phyloP scores from a whole-genome alignment of 805 yeast species.

The Blastobotrys muscicola region DNA sequence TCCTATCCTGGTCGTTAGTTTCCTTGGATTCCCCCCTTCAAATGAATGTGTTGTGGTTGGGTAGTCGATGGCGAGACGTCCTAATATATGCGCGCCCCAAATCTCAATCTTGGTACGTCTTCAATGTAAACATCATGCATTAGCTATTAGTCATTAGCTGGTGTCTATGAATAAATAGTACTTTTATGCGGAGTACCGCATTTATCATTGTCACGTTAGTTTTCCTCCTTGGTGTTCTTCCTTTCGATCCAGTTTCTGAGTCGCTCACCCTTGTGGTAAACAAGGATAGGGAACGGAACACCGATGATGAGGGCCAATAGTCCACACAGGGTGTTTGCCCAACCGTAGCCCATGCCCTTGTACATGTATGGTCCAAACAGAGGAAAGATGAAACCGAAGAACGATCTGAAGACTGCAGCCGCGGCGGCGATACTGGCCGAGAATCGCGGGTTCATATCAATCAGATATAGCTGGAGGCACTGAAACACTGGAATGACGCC shows the following conservation, averaged over 20 bases:
- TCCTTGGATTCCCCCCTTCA: no score
- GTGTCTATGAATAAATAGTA: no score
- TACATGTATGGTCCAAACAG: slow-evolving; percentile 54
- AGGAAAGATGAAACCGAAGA: slow-evolving; percentile 63
- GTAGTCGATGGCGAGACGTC: no score
- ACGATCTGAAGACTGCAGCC: slow-evolving; percentile 56
- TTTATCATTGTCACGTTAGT: background rate
- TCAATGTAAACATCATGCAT: no score
- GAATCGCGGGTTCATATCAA: slow-evolving; percentile 59
- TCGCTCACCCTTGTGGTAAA: slow-evolving; percentile 46
- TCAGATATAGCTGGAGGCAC: slow-evolving; percentile 55
- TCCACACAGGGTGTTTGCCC: slow-evolving; percentile 62
- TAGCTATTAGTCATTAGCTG: background rate
- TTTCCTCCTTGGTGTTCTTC: background rate
- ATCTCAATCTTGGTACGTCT: no score
- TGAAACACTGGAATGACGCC: slow-evolving; percentile 58
- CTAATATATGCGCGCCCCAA: no score
- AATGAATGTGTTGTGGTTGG: no score
- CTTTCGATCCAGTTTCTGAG: slow-evolving; percentile 51
- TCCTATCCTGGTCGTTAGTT: no score
- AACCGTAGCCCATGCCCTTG: slow-evolving; percentile 48
- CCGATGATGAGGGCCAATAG: slow-evolving; percentile 49
- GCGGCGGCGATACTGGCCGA: slow-evolving; percentile 66
- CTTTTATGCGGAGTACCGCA: no score
- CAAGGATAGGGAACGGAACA: slow-evolving; percentile 54